A percentile compares a stretch with the other conserved stretches of the same genome.
Evolutionary conservation across 495 filamentous ascomycete genomes (phyloP).

Genomic region (Aspergillus taichungensis): DNA sequence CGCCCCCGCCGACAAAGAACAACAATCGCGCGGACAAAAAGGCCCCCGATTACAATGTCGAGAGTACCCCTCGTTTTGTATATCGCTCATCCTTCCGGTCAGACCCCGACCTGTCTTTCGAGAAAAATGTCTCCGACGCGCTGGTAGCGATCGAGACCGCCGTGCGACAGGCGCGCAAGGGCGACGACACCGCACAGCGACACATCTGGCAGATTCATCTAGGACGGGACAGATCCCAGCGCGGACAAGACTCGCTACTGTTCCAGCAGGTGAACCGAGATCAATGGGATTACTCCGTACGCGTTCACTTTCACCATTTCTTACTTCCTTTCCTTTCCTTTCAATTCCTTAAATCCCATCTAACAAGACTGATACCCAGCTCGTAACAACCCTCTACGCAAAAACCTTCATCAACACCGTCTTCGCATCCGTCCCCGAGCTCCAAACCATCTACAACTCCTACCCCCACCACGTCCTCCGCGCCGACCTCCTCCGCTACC

Average conservation of each 20-base stretch:
- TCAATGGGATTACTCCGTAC: slow-evolving; percentile 26
- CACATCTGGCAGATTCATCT: slow-evolving; percentile 32
- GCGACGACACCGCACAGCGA: slow-evolving; percentile 5
- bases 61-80: slow-evolving; percentile 19
- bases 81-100: slow-evolving; percentile 24
- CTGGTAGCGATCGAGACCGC: slow-evolving; percentile 19
- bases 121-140: slow-evolving; percentile 18
- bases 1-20: no score
- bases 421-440: slow-evolving; percentile 22
- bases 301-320: not conserved
- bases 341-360: no score
- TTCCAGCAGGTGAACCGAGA: slow-evolving; percentile 22
- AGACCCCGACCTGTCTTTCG: slow-evolving; percentile 21
- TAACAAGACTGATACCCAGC: no score
- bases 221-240: slow-evolving; percentile 6
- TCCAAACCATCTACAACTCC: slow-evolving; percentile 20
- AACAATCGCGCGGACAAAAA: no score
- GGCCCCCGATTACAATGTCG: not conserved
- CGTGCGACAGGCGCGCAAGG: slow-evolving; percentile 4
- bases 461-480: slow-evolving; percentile 32
- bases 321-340: not conserved
- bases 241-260: slow-evolving; percentile 18
- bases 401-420: slow-evolving; percentile 20
- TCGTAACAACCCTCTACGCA: slow-evolving; percentile 22
- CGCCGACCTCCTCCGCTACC: slow-evolving; percentile 42